Evolutionary conservation across 1,284 basidiomycete genomes (phyloP).

Genomic region (Exobasidium cylindrosporum): DNA sequence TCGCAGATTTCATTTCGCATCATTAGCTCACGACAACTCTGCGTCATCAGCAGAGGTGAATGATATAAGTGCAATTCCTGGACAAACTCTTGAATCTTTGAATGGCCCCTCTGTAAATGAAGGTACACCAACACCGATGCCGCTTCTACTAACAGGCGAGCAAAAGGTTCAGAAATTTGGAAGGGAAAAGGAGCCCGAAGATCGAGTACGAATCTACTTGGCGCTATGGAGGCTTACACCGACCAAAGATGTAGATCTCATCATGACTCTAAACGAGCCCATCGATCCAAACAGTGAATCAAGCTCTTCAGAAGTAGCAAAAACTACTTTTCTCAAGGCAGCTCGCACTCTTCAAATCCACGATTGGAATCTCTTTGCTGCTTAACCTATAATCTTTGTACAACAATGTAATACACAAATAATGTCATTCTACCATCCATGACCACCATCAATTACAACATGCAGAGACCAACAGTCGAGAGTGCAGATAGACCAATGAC

Average conservation of each 20-base stretch:
- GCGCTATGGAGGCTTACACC: conserved; percentile 45
- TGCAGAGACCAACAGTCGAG: conserved; percentile 33
- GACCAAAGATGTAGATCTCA: conserved; percentile 45
- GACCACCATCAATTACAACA: conserved; percentile 33
- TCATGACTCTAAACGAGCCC: conserved; percentile 50
- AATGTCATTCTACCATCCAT: too few species aligned
- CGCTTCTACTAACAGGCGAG: conserved; percentile 31
- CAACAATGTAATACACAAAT: too few species aligned
- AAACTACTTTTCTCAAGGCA: conserved; percentile 12
- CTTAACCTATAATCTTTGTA: neutral
- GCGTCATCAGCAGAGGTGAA: conserved; percentile 63
- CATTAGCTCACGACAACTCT: conserved; percentile 86
- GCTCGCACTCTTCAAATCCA: conserved; percentile 6
- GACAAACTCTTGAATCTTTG: conserved; percentile 4
- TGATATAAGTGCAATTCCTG: conserved; percentile 51
- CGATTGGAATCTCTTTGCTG: conserved; percentile 14
- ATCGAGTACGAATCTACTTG: conserved; percentile 39
- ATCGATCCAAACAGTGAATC: neutral
- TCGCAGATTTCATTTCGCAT: conserved; percentile 80
- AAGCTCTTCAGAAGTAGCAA: neutral
- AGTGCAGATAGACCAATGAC: conserved; percentile 39
- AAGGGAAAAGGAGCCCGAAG: conserved; percentile 26
- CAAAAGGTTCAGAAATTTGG: conserved; percentile 49
- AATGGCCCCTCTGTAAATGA: neutral
- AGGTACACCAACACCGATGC: conserved; percentile 23